Conservation (phyloP, 177 flowering plant genomes). For the Vitis hybrid region DNA sequence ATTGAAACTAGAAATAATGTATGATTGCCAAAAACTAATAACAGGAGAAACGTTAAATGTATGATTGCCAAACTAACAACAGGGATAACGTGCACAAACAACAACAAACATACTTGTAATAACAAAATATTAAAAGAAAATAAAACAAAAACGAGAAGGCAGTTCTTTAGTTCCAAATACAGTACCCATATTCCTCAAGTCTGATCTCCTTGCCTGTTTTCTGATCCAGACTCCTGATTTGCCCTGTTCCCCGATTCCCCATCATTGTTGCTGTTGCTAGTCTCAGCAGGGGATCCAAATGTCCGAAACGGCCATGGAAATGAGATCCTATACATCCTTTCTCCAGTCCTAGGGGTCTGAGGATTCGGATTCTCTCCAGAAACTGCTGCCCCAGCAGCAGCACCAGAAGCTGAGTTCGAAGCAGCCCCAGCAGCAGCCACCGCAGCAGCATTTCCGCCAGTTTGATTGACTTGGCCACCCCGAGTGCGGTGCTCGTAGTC, state of each 20-base stretch:
- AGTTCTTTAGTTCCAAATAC: background rate
- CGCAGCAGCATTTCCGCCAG: conserved; percentile 4
- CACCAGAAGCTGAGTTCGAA: background rate
- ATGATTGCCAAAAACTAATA: background rate
- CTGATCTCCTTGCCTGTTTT: conserved; percentile 51
- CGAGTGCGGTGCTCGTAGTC: conserved; percentile 63
- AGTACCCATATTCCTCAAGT: conserved; percentile 36
- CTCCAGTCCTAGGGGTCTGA: conserved; percentile 27
- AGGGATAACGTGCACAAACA: background rate
- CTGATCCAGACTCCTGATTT: conserved; percentile 24
- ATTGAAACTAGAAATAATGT: background rate
- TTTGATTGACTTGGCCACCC: conserved; percentile 7
- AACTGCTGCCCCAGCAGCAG: conserved; percentile 11
- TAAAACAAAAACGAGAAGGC: background rate
- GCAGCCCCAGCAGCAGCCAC: conserved; percentile 6
- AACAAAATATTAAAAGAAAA: background rate
- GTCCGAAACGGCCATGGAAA: conserved; percentile 63
- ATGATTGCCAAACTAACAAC: too few relatives aligned
- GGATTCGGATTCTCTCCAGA: conserved; percentile 25
- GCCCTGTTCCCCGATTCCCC: conserved; percentile 26
- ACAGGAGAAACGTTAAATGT: background rate
- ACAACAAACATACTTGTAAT: background rate
- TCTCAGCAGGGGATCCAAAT: conserved; percentile 47
- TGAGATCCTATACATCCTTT: conserved; percentile 65
- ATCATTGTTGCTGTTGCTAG: conserved; percentile 42